A percentile compares a stretch with the other conserved stretches of the same genome.
These are phyloP conservation scores for Holtermanniella nyarrowii DNA, from an alignment of 768 basidiomycete genomes.

Conservation along the genomic window DNA sequence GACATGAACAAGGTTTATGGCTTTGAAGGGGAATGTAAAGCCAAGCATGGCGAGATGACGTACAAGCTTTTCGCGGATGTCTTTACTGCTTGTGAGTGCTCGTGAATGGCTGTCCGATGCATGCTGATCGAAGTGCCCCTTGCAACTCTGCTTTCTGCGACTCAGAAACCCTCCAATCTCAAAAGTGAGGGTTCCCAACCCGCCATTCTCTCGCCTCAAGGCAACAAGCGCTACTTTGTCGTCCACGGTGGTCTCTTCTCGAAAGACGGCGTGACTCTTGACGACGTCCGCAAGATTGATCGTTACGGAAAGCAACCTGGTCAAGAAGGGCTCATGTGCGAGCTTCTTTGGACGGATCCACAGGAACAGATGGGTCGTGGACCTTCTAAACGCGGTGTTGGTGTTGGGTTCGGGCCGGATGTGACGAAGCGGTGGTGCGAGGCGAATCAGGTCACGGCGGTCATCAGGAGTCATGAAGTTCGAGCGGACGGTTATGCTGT, in stretches of 20 bases:
- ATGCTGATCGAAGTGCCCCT: constrained; percentile 58
- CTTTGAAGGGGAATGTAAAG: constrained; percentile 70
- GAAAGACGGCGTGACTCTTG: constrained; percentile 85
- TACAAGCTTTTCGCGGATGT: constrained; percentile 94
- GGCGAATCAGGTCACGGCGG: constrained; percentile 70
- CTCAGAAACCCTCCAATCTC: constrained; percentile 47
- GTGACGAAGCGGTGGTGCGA: constrained; percentile 83
- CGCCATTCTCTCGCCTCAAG: constrained; percentile 69
- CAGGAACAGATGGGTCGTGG: constrained; percentile 80
- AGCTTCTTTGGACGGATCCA: constrained; percentile 87
- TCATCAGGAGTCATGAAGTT: constrained; percentile 94
- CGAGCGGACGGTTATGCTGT: constrained; percentile 85
- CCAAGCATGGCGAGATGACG: constrained; percentile 90
- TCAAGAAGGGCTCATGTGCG: constrained; percentile 86
- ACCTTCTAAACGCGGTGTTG: constrained; percentile 94
- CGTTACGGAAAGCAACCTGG: constrained; percentile 85
- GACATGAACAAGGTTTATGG: constrained; percentile 73
- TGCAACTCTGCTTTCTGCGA: constrained; percentile 70
- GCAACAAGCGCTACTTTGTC: constrained; percentile 79
- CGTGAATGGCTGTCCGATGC: not conserved
- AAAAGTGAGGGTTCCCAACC: constrained; percentile 41
- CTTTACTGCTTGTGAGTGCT: constrained; percentile 68
- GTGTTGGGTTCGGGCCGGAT: constrained; percentile 90
- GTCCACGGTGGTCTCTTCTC: constrained; percentile 90
- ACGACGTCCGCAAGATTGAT: constrained; percentile 79